A percentile compares a stretch with the other conserved stretches of the same genome.
Conservation (phyloP, 495 filamentous ascomycete genomes). For the Pseudomonodictys pantanalensis region DNA sequence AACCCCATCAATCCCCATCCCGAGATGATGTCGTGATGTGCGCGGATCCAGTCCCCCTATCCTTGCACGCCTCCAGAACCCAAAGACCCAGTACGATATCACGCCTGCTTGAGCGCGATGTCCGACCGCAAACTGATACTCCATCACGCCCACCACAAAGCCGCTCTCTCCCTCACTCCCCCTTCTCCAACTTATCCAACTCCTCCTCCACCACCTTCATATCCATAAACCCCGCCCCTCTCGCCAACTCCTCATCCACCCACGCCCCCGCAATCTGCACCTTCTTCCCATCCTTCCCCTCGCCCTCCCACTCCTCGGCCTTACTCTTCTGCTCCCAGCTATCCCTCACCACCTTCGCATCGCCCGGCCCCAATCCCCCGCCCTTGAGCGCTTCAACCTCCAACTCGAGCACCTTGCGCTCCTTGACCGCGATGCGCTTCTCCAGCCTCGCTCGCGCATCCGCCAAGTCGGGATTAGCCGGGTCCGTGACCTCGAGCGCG, state of each 20-base stretch:
- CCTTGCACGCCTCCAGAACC: no score
- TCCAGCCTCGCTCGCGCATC: not conserved
- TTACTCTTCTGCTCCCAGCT: not conserved
- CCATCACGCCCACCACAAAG: no score
- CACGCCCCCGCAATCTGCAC: slow-evolving; percentile 19
- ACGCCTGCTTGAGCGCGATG: no score
- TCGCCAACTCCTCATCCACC: slow-evolving; percentile 20
- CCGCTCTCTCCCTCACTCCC: no score
- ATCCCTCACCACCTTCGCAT: not conserved
- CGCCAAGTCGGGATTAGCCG: not conserved
- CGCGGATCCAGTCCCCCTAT: no score
- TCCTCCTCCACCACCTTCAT: slow-evolving; percentile 4
- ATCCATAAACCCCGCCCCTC: slow-evolving; percentile 17
- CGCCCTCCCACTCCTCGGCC: slow-evolving; percentile 5
- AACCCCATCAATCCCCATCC: no score
- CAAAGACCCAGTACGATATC: no score
- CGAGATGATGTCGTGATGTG: no score
- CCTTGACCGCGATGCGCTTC: slow-evolving; percentile 6
- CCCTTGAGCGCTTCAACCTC: slow-evolving; percentile 2
- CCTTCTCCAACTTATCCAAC: not conserved
- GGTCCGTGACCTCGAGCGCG: slow-evolving; percentile 1
- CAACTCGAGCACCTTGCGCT: slow-evolving; percentile 6
- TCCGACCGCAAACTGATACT: no score
- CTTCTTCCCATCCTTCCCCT: slow-evolving; percentile 8
- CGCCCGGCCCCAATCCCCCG: slow-evolving; percentile 1